Base-by-base conservation (phyloP, 257 asterid species). In the Solanum piurae region DNA sequence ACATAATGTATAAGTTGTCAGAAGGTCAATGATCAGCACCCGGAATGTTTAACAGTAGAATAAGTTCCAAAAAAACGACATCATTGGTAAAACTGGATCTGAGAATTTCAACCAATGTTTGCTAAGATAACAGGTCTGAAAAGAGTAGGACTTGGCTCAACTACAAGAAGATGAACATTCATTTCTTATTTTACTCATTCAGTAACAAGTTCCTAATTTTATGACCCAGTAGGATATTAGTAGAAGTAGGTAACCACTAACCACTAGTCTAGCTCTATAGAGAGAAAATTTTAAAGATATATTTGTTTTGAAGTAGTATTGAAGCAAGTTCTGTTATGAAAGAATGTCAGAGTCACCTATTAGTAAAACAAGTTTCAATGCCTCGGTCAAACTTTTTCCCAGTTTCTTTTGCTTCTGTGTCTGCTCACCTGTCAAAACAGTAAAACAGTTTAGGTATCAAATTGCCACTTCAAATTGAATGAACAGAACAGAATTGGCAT, bases 321-420 rank as follows among this genome's bases (percentile, higher is more conserved):
- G 68, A 82, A 82, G 85, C 20, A 86, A 25, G 44, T 27, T 34
- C 27, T 86, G 37, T 83, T 73, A 55, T 29, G 89, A 36, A 69
- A 83, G 12, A 85, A 62, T 88, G 58, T 68, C 73, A 60, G 38
- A 49, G 27, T 77, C 91, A 96, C 99, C 99, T 90, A 96, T 93
- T 68, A 96, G 96, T 92, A 97, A 90, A 89, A 97, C 98, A 91
- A 97, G 98, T 91, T 97, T 97, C 91, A 96, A 86, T 18, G 99
- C 98, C 89, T 95, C 98, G 55, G 98, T 92, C 76, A 95, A 90
- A 89, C 94, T 87, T 91, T 92, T 92, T 71, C 90, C 98, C 18
- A 95, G 94, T 73, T 92, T 94, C 89, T 89, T 91, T 86, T 84
- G 92, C 92, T 89, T 94, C 88, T 90, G 92, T 89, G 89, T 58